Evolutionary conservation across 2,329 filamentous ascomycete genomes (phyloP), one percentile per base, ranked within the genome.

Genomic region (Scopulariopsis brevicaulis): DNA sequence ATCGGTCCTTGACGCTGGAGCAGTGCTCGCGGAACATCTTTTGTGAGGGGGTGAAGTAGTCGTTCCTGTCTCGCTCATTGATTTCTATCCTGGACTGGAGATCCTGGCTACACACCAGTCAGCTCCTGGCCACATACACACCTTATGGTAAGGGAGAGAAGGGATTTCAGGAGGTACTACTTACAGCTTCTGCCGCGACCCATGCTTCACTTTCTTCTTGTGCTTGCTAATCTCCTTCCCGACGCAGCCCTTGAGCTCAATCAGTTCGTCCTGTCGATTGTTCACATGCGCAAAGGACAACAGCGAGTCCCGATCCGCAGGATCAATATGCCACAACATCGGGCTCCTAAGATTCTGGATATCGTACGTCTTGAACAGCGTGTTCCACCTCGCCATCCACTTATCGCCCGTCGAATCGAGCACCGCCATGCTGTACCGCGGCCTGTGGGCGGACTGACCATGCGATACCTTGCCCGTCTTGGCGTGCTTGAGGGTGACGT

Each of bases 241-340:
- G 0, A 91, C 88, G 61, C 88, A 90, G 2, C 86, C 85, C 0
- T 78, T 73, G 54, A 93, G 85, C 70, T 92, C 86, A 53, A 80
- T 74, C 10, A 91, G 70, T 64, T 93, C 87, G 6, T 71, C 69
- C 59, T 83, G 78, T n/a, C 83, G 72, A 0, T 78, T 77, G 20
- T 79, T 74, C 59, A 80, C 77, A 64, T 87, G 83, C 0, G 86
- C 79, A 69, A 85, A 88, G 1, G 83, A 85, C 24, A 92, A 71
- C 64, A 93, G 71, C 0, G 85, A 85, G 71, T 93, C 89, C 1
- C 87, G 77, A 68, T 93, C 88, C 1, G 80, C 76, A 0, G 89
- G 89, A 65, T 93, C 88, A 15, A 89, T 77, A 65, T 94, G 89
- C 73, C 90, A 93, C 65, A 92, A 87, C 85, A 93, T 88, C 0